Conservation (phyloP, 257 asterid genomes). For the Hygrophila difformis region DNA sequence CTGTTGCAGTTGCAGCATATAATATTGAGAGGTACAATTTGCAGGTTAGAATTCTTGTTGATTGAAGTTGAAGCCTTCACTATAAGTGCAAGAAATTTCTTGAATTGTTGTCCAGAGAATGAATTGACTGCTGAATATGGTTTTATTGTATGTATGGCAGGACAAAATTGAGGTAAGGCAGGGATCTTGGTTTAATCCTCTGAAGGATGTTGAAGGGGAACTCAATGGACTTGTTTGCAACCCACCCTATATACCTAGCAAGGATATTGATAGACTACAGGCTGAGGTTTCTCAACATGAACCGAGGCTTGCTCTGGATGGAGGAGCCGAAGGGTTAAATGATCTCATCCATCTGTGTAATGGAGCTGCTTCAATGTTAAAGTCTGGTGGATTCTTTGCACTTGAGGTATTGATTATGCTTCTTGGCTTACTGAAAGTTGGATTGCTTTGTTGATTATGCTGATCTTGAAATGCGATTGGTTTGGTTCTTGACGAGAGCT, state of each 20-base stretch:
- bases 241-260: constrained; percentile 86
- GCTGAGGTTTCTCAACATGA: constrained; percentile 79
- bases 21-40: constrained; percentile 68
- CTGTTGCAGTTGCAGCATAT: constrained; percentile 57
- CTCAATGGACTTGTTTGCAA: constrained; percentile 73
- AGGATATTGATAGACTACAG: constrained; percentile 54
- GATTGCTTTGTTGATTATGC: no score
- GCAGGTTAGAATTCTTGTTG: constrained; percentile 59
- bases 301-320: constrained; percentile 82
- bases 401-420: no score
- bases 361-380: constrained; percentile 43
- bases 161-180: no score
- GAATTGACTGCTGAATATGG: no score
- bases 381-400: no score
- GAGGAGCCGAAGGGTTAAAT: constrained; percentile 62
- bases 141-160: neutral
- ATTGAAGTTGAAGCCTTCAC: no score
- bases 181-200: constrained; percentile 21
- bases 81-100: no score
- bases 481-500: no score
- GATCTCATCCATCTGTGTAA: constrained; percentile 58
- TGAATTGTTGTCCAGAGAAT: no score
- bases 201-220: constrained; percentile 42
- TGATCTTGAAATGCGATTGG: no score
- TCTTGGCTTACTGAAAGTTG: no score